Base-by-base conservation (phyloP, 768 basidiomycete species). In the Nidularia pulvinata region DNA sequence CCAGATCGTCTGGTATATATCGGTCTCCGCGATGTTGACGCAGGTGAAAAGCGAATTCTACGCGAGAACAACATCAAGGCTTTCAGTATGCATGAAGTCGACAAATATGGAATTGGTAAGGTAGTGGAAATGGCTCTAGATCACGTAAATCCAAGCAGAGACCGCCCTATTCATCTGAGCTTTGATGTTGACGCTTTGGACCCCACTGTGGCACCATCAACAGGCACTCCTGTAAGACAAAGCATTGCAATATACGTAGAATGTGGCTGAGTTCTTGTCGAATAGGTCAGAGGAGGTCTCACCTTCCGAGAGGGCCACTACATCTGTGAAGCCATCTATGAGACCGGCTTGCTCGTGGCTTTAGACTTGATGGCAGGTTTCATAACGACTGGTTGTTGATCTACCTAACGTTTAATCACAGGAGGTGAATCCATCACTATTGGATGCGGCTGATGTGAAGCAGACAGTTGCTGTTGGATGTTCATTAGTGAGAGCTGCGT, bases 231-330 rank as follows among this genome's bases (percentile, higher is more conserved):
- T 25, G 93, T 93, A 57, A 66, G 83, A 54, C 11, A 36, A 3
- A n/a, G 25, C 45, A 4, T 14, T 19, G 36, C 37, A 7, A 22
- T 25, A 13, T 35, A 36, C 14, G 44, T 47, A 30, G 25, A 30
- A 30, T 30, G 25, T 30, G 25, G 25, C 25, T 30, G 25, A 30
- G 25, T 30, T 30, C 25, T 30, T 4, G 57, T 58, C 55, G 22
- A 45, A 35, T 54, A 89, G 84, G 93, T 96, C 22, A 89, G 95
- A 61, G 97, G 97, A 2, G 97, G 97, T 9, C 74, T 99, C 56
- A 95, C 92, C 19, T 99, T 98, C 76, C 78, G 97, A 58, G 97
- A 99, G 67, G 96, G 95, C n/a, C 97, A 98, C 71, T 98, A 95
- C 68, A 95, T 96, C 62, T 94, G 91, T 59, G 95, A 98, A 72